phyloP scores from a whole-genome alignment of 805 yeast genomes.

The Yamadazyma nakazawae region DNA sequence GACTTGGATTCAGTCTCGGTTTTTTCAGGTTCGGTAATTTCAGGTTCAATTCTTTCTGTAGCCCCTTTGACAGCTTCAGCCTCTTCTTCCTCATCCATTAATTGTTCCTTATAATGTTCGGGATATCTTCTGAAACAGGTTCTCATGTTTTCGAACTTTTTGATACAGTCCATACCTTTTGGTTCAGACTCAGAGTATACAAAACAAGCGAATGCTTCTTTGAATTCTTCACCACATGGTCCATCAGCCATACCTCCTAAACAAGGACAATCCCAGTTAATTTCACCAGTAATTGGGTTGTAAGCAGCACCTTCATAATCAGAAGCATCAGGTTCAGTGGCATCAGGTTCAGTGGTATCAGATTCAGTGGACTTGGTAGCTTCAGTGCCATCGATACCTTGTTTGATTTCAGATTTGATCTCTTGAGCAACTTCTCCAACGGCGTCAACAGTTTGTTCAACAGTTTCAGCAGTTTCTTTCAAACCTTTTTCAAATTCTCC shows the following conservation, averaged over 20 bases:
- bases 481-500: too few species aligned
- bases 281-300: constrained; percentile 96
- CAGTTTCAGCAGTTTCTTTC: neutral
- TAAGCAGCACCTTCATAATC: constrained; percentile 63
- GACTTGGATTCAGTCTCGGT: neutral
- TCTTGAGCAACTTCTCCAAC: neutral
- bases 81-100: constrained; percentile 68
- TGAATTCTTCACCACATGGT: constrained; percentile 73
- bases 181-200: constrained; percentile 93
- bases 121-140: constrained; percentile 90
- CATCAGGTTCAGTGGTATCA: constrained; percentile 15
- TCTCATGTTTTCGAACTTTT: constrained; percentile 89
- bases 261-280: constrained; percentile 99
- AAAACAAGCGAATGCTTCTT: constrained; percentile 88
- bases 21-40: neutral
- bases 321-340: constrained; percentile 9
- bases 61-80: constrained; percentile 1
- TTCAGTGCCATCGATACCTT: neutral
- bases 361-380: neutral
- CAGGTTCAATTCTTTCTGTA: neutral
- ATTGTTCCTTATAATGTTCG: constrained; percentile 89
- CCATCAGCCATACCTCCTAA: constrained; percentile 99
- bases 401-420: neutral
- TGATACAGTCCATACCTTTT: constrained; percentile 93
- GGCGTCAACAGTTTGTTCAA: neutral